Evolutionary conservation across 495 filamentous ascomycete genomes (phyloP), one percentile per base, ranked within the genome.

Genomic region (Collariella sp.): DNA sequence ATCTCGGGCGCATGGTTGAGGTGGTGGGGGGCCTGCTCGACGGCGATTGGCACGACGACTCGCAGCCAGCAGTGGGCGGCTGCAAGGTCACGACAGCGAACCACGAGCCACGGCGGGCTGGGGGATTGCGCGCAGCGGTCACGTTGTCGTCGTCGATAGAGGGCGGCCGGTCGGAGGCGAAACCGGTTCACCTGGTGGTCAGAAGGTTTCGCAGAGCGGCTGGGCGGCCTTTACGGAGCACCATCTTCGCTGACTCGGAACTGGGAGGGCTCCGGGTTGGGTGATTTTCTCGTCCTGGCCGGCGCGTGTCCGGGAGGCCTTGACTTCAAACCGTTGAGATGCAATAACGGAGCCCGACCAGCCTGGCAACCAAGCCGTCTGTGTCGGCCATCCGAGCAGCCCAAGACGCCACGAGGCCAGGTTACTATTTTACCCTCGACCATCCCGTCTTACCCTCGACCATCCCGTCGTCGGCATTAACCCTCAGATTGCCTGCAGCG

Each of bases 281-380:
- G 40, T 13, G 16, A 31, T 16, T n/a, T 24, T 36, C 23, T 52
- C 26, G 39, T n/a, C 38, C 42, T 46, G 41, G 41, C 41, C 42
- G 51, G 41, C 41, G 29, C 10, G 24, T 38, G 50, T 7, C 39
- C 41, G 38, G 12, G 39, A 24, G 39, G 15, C 33, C 20, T 1
- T 38, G n/a, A 38, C 5, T 26, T 26, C 29, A 24, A 36, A 26
- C 50, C 7, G 19, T 42, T n/a, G 29, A 41, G 29, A 41, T 15
- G 35, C 49, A 52, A 36, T 23, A 52, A 36, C 20, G 15, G 33
- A 53, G 50, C 31, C 51, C 9, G 33, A 39, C 42, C 16, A n/a
- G 7, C 15, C 15, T 12, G 38, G 18, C 29, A 29, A n/a, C n/a
- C n/a, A n/a, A n/a, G 10, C 3, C 47, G 31, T 35, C 15, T n/a